Percentiles rank a stretch among this genome's conserved stretches.
phyloP scores from a whole-genome alignment of 371 early-diverging fungal genomes.

The Mucor mucedo region DNA sequence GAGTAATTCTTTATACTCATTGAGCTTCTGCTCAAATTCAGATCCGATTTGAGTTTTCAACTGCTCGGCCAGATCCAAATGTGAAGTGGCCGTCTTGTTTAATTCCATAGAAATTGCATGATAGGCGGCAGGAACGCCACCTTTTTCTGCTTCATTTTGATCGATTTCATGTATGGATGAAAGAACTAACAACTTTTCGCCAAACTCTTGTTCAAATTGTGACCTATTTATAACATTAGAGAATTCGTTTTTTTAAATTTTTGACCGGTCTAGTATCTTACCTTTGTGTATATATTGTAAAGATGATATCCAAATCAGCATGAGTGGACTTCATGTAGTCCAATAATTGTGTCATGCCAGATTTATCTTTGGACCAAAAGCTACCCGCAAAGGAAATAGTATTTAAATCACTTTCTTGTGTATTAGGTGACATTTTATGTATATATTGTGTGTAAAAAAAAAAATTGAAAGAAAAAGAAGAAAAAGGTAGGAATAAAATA shows the following conservation, averaged over 20 bases:
- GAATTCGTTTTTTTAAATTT: neutral
- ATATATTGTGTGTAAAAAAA: neutral
- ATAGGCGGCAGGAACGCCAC: conserved; percentile 20
- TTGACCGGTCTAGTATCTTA: conserved; percentile 3
- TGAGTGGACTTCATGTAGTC: conserved; percentile 32
- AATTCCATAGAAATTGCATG: conserved; percentile 35
- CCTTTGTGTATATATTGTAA: conserved; percentile 39
- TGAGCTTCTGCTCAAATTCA: conserved; percentile 20
- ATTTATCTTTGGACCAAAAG: conserved; percentile 42
- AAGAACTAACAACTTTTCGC: conserved; percentile 34
- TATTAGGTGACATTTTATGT: conserved; percentile 24
- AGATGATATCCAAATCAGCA: conserved; percentile 31
- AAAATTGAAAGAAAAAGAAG: conserved; percentile 4
- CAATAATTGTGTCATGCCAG: conserved; percentile 25
- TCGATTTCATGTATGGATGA: neutral
- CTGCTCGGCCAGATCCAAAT: conserved; percentile 37
- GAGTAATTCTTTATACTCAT: conserved; percentile 19
- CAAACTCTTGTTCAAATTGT: conserved; percentile 39
- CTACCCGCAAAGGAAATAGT: conserved; percentile 20
- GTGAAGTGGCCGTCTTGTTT: conserved; percentile 38
- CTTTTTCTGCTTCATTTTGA: conserved; percentile 7
- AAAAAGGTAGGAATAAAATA: neutral
- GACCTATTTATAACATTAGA: conserved; percentile 15
- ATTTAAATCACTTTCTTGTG: conserved; percentile 3
- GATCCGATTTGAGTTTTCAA: conserved; percentile 29